Conservation (phyloP, 2,329 filamentous ascomycete genomes). For the Hypoxylon sp. region DNA sequence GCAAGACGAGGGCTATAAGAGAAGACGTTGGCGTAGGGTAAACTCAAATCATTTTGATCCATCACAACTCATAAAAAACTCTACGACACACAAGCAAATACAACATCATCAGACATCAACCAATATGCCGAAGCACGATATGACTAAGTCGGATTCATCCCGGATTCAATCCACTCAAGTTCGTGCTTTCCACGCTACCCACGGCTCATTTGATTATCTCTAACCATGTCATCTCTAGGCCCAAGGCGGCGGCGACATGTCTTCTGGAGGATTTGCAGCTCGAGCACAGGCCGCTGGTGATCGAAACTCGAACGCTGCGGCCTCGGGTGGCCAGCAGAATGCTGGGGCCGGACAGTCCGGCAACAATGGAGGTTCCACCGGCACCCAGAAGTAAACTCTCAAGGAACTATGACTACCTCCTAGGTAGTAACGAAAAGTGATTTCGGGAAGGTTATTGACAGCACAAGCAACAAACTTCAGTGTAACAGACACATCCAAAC, state of each 20-base stretch:
- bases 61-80: not conserved
- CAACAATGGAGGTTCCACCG: not conserved
- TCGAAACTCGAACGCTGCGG: conserved; percentile 25
- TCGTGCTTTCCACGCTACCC: not conserved
- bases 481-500: not conserved
- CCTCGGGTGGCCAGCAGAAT: conserved; percentile 20
- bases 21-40: not conserved
- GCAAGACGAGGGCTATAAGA: not conserved
- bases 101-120: conserved; percentile 2
- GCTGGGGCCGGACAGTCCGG: not conserved
- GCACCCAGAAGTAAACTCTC: not conserved
- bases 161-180: conserved; percentile 32
- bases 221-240: conserved; percentile 27
- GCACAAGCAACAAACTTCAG: not conserved
- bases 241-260: conserved; percentile 37
- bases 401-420: not conserved
- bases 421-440: not conserved
- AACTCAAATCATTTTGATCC: not conserved
- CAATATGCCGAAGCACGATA: conserved; percentile 18
- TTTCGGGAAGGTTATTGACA: not conserved
- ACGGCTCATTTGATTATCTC: not conserved
- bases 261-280: conserved; percentile 35
- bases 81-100: not conserved
- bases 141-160: conserved; percentile 17
- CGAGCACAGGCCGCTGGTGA: conserved; percentile 38